Percentiles rank a stretch among this genome's conserved stretches.
Evolutionary conservation across 495 filamentous ascomycete species (phyloP).

Genomic region (Xylaria intraflava): DNA sequence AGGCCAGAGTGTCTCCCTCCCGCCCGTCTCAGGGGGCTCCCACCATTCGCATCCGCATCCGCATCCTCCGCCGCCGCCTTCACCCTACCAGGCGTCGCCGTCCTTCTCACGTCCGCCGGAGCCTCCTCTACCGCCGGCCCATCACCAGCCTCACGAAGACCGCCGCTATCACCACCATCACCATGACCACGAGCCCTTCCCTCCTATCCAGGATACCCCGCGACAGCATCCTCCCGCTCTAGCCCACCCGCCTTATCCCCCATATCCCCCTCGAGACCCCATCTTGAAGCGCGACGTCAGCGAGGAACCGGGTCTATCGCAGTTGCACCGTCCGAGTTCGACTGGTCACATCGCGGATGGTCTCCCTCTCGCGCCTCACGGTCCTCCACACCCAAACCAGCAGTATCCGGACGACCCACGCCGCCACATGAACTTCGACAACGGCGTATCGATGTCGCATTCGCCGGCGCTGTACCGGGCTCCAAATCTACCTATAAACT

Average conservation of each 20-base stretch:
- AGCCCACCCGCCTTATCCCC: slow-evolving; percentile 36
- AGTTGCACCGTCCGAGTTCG: slow-evolving; percentile 39
- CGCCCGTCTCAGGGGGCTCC: slow-evolving; percentile 27
- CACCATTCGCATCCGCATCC: too few relatives aligned
- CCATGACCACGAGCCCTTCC: slow-evolving; percentile 43
- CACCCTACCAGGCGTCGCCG: slow-evolving; percentile 36
- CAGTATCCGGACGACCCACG: slow-evolving; percentile 32
- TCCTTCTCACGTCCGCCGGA: slow-evolving; percentile 35
- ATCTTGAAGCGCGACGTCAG: slow-evolving; percentile 46
- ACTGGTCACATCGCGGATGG: slow-evolving; percentile 35
- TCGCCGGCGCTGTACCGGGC: slow-evolving; percentile 37
- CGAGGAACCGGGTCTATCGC: slow-evolving; percentile 39
- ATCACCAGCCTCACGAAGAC: slow-evolving; percentile 36
- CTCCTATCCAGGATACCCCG: slow-evolving; percentile 45
- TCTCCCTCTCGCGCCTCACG: slow-evolving; percentile 32
- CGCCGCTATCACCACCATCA: slow-evolving; percentile 43
- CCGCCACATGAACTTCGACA: slow-evolving; percentile 44
- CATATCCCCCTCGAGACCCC: slow-evolving; percentile 36
- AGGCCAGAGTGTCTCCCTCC: slow-evolving; percentile 36
- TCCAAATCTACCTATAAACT: slow-evolving; percentile 29
- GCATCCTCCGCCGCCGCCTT: slow-evolving; percentile 33
- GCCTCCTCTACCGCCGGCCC: slow-evolving; percentile 27
- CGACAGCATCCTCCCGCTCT: slow-evolving; percentile 42
- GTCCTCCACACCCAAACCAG: slow-evolving; percentile 23
- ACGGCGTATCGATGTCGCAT: slow-evolving; percentile 30